Evolutionary conservation across 2,329 filamentous ascomycete species (phyloP).

Genomic region (Arthrobotrys iridis): DNA sequence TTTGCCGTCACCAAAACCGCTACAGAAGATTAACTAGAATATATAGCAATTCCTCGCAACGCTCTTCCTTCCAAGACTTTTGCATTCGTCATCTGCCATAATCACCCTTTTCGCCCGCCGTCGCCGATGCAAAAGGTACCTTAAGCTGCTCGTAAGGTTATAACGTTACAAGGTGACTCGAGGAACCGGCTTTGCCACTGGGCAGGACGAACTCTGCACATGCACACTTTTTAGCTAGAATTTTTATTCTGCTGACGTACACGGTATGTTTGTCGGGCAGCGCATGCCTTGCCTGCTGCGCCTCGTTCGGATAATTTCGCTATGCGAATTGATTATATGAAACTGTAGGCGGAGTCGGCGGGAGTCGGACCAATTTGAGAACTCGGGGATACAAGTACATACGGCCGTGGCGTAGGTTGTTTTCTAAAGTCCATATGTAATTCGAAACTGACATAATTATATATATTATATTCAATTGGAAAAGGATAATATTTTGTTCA

Average conservation of each 20-base stretch:
- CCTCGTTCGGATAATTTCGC: conserved; percentile 22
- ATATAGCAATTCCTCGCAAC: background rate
- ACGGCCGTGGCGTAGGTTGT: background rate
- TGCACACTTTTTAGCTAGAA: background rate
- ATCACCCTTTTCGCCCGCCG: conserved; percentile 27
- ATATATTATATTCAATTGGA: too few species aligned
- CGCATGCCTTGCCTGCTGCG: conserved; percentile 26
- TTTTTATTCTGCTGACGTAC: conserved; percentile 23
- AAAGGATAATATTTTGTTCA: background rate
- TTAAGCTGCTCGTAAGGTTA: conserved; percentile 14
- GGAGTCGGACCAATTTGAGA: background rate
- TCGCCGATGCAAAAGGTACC: background rate
- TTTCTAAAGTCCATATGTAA: conserved; percentile 13
- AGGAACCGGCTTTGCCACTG: conserved; percentile 19
- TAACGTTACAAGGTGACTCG: conserved; percentile 1
- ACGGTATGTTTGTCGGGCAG: conserved; percentile 26
- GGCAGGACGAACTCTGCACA: background rate
- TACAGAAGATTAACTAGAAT: background rate
- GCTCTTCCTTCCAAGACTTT: background rate
- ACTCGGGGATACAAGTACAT: background rate
- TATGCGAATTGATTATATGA: background rate
- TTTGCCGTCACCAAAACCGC: background rate
- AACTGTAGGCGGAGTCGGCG: conserved; percentile 17
- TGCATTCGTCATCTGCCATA: conserved; percentile 49
- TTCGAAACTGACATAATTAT: background rate